A percentile compares a stretch with the other conserved stretches of the same genome.
Conservation (phyloP, 2,329 filamentous ascomycete species). For the Neofusicoccum sp. region DNA sequence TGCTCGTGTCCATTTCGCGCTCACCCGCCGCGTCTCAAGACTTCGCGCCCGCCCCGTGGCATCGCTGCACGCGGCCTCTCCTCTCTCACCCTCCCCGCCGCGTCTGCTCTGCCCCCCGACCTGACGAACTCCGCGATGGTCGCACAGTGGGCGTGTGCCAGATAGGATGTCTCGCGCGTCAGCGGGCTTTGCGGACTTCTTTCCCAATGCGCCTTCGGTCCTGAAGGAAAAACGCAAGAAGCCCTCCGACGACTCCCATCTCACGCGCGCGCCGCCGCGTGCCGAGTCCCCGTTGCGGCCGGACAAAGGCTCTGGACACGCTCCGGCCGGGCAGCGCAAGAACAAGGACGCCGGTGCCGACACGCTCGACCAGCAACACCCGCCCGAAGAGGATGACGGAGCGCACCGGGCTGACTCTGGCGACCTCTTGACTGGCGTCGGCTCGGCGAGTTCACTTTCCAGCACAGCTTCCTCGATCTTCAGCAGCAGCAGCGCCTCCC, state of each 20-base stretch:
- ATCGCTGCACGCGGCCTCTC: slow-evolving; percentile 16
- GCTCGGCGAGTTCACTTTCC: slow-evolving; percentile 71
- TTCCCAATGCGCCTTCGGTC: slow-evolving; percentile 74
- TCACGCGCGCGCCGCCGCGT: slow-evolving; percentile 18
- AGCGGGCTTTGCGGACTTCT: slow-evolving; percentile 85
- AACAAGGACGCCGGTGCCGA: slow-evolving; percentile 25
- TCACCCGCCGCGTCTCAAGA: slow-evolving; percentile 25
- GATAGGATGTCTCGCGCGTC: slow-evolving; percentile 71
- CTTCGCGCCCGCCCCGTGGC: slow-evolving; percentile 19
- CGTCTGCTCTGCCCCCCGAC: slow-evolving; percentile 3
- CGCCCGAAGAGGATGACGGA: slow-evolving; percentile 50
- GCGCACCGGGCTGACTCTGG: slow-evolving; percentile 59
- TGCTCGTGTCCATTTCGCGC: slow-evolving; percentile 28
- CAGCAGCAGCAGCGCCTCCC: slow-evolving; percentile 56
- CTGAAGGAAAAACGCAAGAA: slow-evolving; percentile 50
- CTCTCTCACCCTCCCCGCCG: neutral
- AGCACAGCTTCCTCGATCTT: slow-evolving; percentile 74
- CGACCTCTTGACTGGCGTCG: slow-evolving; percentile 70
- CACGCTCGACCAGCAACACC: slow-evolving; percentile 20
- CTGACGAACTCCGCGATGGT: slow-evolving; percentile 27
- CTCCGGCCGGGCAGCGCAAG: slow-evolving; percentile 22
- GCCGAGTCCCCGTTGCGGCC: slow-evolving; percentile 22
- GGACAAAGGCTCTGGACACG: slow-evolving; percentile 22
- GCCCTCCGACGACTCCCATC: slow-evolving; percentile 24
- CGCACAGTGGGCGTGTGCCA: slow-evolving; percentile 30